Evolutionary conservation across 108 stramenopile genomes (phyloP).

Genomic region (Nannochloropsis oceanica): DNA sequence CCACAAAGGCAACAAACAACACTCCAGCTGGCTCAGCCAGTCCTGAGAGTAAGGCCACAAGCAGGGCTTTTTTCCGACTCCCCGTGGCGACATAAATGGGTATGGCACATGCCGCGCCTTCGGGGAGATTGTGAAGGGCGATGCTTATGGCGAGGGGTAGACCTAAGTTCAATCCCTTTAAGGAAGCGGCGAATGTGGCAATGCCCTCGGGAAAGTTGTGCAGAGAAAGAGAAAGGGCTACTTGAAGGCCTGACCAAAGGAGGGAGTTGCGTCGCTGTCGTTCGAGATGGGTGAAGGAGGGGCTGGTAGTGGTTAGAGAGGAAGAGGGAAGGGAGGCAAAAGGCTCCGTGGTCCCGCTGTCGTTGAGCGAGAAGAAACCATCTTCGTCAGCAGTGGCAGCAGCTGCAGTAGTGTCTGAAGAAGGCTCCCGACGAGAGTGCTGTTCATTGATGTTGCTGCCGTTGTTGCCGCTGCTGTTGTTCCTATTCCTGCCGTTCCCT

Average conservation of each 20-base stretch:
- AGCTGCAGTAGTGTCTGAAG: too few relatives aligned
- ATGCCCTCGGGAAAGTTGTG: conserved; percentile 85
- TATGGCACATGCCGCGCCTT: conserved; percentile 66
- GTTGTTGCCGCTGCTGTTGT: neutral
- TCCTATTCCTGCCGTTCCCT: neutral
- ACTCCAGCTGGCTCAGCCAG: conserved; percentile 34
- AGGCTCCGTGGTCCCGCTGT: neutral
- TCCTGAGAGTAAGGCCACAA: conserved; percentile 49
- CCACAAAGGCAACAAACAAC: neutral
- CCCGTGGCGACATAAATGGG: conserved; percentile 76
- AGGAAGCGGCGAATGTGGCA: conserved; percentile 61
- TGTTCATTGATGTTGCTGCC: neutral
- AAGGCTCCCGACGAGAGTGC: neutral
- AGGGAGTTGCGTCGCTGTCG: neutral
- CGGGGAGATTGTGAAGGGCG: conserved; percentile 74
- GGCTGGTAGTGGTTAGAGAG: neutral
- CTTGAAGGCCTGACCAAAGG: conserved; percentile 40
- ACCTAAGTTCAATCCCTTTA: conserved; percentile 57
- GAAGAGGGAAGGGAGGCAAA: neutral
- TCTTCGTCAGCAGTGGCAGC: neutral
- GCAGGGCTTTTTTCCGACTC: conserved; percentile 51
- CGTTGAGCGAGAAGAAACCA: neutral
- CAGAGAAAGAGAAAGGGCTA: conserved; percentile 57
- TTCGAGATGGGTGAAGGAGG: neutral
- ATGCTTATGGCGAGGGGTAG: conserved; percentile 57